Evolutionary conservation across 176 grass and related monocot genomes (phyloP).

Genomic region (Carex scoparia): DNA sequence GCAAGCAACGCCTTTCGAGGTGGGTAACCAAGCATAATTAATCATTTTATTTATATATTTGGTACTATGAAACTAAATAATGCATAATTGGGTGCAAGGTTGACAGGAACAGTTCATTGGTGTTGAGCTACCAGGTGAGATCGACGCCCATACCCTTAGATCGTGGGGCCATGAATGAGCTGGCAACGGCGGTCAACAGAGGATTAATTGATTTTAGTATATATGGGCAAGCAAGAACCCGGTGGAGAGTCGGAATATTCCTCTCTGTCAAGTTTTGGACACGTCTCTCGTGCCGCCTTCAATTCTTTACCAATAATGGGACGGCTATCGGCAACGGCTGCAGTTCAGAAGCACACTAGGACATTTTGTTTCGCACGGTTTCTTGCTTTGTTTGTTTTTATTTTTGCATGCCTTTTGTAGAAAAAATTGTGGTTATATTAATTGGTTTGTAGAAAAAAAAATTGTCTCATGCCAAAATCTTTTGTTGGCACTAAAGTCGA

Average conservation of each 20-base stretch:
- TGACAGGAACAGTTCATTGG: constrained; percentile 32
- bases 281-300: constrained; percentile 40
- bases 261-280: constrained; percentile 54
- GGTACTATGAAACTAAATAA: not conserved
- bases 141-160: constrained; percentile 22
- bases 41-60: not conserved
- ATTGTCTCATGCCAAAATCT: not conserved
- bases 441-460: not conserved
- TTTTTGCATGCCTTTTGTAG: not conserved
- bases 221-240: constrained; percentile 47
- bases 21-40: constrained; percentile 9
- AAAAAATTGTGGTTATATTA: not conserved
- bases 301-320: constrained; percentile 54
- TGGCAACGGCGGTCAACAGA: constrained; percentile 38
- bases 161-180: constrained; percentile 31
- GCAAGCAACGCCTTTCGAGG: constrained; percentile 36
- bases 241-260: constrained; percentile 72
- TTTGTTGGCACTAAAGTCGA: not conserved
- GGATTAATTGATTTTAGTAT: constrained; percentile 52
- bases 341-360: not conserved
- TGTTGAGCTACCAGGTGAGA: constrained; percentile 38
- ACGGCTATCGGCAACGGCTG: constrained; percentile 34
- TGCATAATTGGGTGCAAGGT: constrained; percentile 4
- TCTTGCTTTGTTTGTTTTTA: not conserved
- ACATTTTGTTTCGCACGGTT: not conserved